A percentile compares a stretch with the other conserved stretches of the same genome.
These are phyloP conservation scores for Malassezia cuniculi DNA, from an alignment of 1,284 basidiomycete species.

Conservation along the genomic window DNA sequence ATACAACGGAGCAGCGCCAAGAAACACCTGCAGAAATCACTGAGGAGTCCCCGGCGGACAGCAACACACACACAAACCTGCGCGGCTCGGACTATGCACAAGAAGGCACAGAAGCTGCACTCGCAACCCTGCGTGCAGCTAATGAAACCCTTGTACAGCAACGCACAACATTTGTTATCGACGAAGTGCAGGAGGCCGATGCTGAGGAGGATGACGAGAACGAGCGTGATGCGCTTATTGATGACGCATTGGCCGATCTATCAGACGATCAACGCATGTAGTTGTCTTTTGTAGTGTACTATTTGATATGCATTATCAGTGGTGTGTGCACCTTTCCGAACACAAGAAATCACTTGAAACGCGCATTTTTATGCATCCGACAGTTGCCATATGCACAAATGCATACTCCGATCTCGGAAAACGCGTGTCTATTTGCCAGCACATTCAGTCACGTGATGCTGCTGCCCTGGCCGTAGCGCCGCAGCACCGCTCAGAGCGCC, in stretches of 20 bases:
- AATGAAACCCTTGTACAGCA: conserved; percentile 29
- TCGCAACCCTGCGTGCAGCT: conserved; percentile 26
- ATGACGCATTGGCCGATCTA: conserved; percentile 18
- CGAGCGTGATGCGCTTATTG: conserved; percentile 17
- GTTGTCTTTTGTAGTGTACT: no score
- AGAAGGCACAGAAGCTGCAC: conserved; percentile 25
- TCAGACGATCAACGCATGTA: no score
- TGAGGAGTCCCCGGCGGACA: neutral
- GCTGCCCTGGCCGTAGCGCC: no score
- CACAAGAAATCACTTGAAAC: no score
- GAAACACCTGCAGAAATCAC: neutral
- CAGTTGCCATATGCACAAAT: no score
- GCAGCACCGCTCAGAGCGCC: no score
- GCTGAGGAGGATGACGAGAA: conserved; percentile 17
- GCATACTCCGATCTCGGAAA: no score
- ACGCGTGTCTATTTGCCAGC: no score
- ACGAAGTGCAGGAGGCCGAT: conserved; percentile 18
- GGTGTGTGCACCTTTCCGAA: no score
- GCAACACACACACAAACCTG: neutral
- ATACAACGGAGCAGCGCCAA: neutral
- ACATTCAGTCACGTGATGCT: no score
- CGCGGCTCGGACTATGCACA: conserved; percentile 23
- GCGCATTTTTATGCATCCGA: no score
- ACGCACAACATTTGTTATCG: conserved; percentile 31
- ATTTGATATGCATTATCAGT: no score